phyloP scores from a whole-genome alignment of 345 rosid species.

The Litchi chinensis region DNA sequence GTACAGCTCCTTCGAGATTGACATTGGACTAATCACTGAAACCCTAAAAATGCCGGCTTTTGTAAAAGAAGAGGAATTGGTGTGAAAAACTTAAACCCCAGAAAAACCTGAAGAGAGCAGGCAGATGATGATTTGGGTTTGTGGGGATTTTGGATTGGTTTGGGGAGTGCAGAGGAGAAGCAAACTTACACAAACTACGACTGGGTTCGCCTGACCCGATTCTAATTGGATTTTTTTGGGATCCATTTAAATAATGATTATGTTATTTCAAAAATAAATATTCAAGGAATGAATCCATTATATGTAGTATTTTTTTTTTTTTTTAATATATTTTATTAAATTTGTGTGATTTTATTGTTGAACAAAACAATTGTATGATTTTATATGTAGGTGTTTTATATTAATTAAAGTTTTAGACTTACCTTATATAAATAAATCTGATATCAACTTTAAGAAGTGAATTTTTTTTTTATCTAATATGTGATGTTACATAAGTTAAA shows the following conservation, averaged over 20 bases:
- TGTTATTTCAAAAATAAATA: too few relatives aligned
- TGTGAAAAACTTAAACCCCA: not conserved
- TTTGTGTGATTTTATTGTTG: too few relatives aligned
- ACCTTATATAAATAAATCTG: too few relatives aligned
- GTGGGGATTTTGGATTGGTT: not conserved
- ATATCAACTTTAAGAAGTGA: too few relatives aligned
- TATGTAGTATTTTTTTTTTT: too few relatives aligned
- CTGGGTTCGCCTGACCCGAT: not conserved
- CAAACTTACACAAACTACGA: not conserved
- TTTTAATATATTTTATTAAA: too few relatives aligned
- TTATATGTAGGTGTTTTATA: too few relatives aligned
- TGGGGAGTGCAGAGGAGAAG: not conserved
- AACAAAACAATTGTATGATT: too few relatives aligned
- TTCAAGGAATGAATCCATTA: too few relatives aligned
- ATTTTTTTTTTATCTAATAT: too few relatives aligned
- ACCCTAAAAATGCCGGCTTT: not conserved
- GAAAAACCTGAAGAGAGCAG: not conserved
- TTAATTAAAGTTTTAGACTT: too few relatives aligned
- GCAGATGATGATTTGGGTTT: not conserved
- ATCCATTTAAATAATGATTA: not conserved
- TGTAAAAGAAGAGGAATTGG: not conserved
- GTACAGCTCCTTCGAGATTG: slow-evolving; percentile 74
- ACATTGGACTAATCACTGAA: slow-evolving; percentile 33
- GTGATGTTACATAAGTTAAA: too few relatives aligned
- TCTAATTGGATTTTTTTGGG: not conserved